phyloP scores from a whole-genome alignment of 805 yeast species.

The Cyberlindnera mycetangii region DNA sequence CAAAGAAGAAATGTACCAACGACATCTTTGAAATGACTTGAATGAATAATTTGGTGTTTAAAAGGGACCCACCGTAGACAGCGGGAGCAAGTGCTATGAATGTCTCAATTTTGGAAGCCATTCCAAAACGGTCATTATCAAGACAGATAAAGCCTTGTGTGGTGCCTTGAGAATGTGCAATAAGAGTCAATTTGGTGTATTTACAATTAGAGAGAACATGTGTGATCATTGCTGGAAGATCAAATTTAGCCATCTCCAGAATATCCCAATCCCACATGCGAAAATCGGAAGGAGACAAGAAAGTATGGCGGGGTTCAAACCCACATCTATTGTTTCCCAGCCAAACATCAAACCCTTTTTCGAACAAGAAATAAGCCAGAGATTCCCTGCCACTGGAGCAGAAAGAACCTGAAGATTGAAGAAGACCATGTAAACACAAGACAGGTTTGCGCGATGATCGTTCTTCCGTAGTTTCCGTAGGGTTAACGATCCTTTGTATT shows the following conservation, averaged over 20 bases:
- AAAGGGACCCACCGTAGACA: slow-evolving; percentile 76
- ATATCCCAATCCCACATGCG: slow-evolving; percentile 94
- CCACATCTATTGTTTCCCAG: slow-evolving; percentile 90
- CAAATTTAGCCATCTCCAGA: slow-evolving; percentile 74
- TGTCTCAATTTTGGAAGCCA: slow-evolving; percentile 56
- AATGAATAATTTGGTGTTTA: slow-evolving; percentile 61
- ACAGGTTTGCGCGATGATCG: slow-evolving; percentile 53
- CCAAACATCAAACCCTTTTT: slow-evolving; percentile 82
- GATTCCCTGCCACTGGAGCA: slow-evolving; percentile 81
- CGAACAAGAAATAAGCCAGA: slow-evolving; percentile 54
- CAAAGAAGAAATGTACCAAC: slow-evolving; percentile 55
- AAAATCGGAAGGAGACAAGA: slow-evolving; percentile 39
- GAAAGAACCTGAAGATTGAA: slow-evolving; percentile 85
- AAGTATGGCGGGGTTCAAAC: slow-evolving; percentile 64
- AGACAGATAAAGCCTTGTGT: slow-evolving; percentile 77
- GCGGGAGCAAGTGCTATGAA: slow-evolving; percentile 90
- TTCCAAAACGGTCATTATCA: slow-evolving; percentile 42
- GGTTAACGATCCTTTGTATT: slow-evolving; percentile 60
- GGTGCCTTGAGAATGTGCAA: slow-evolving; percentile 93
- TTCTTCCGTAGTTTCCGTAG: slow-evolving; percentile 27
- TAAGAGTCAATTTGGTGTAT: slow-evolving; percentile 49
- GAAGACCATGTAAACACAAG: slow-evolving; percentile 77
- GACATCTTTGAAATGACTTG: slow-evolving; percentile 57
- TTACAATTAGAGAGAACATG: slow-evolving; percentile 44
- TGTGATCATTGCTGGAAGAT: slow-evolving; percentile 70